A percentile compares a stretch with the other conserved stretches of the same genome.
Evolutionary conservation across 352 stramenopile species (phyloP).

Genomic region (Phytophthora podocarpi): DNA sequence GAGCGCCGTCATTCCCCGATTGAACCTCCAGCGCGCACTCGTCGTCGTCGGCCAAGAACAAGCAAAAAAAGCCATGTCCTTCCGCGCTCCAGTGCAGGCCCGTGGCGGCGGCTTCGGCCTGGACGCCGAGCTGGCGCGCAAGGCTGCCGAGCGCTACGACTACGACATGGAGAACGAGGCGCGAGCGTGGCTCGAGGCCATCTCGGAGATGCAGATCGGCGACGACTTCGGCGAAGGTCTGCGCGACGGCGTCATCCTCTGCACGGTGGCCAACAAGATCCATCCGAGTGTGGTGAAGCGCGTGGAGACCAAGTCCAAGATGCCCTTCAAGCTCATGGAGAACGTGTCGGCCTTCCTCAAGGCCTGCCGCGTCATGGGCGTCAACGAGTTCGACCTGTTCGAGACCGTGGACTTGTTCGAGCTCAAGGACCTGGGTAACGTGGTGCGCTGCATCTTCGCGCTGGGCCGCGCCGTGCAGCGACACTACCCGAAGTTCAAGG

Average conservation of each 20-base stretch:
- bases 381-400: slow-evolving; percentile 92
- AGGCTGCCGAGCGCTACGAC: slow-evolving; percentile 89
- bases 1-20: slow-evolving; percentile 28
- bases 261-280: slow-evolving; percentile 85
- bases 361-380: slow-evolving; percentile 81
- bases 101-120: slow-evolving; percentile 87
- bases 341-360: slow-evolving; percentile 89
- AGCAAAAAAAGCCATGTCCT: slow-evolving; percentile 25
- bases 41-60: neutral
- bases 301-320: slow-evolving; percentile 85
- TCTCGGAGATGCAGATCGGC: slow-evolving; percentile 78
- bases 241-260: slow-evolving; percentile 84
- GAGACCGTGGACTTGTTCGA: slow-evolving; percentile 92
- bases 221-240: slow-evolving; percentile 82
- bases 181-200: slow-evolving; percentile 84
- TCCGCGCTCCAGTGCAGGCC: slow-evolving; percentile 58
- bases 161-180: slow-evolving; percentile 87
- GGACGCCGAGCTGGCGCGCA: slow-evolving; percentile 88
- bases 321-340: slow-evolving; percentile 94
- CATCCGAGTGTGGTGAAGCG: slow-evolving; percentile 64
- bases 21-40: slow-evolving; percentile 8
- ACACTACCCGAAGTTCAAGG: slow-evolving; percentile 71
- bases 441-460: slow-evolving; percentile 81
- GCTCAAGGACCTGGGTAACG: slow-evolving; percentile 84
- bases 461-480: slow-evolving; percentile 79